Evolutionary conservation across 805 yeast species (phyloP), one percentile per base, ranked within the genome.

Genomic region (Pichia insulana): DNA sequence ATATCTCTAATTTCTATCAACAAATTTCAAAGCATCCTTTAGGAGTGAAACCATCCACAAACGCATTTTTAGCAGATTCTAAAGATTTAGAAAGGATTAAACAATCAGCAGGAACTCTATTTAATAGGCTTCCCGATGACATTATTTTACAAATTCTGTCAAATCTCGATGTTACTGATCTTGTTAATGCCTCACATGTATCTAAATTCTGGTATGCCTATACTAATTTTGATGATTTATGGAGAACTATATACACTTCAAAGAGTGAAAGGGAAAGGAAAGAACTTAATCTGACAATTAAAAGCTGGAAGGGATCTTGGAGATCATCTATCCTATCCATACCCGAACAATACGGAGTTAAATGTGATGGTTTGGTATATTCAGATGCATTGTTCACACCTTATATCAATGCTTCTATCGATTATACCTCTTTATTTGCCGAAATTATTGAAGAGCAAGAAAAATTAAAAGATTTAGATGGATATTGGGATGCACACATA

Each of bases 301-400:
- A 47, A 2, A 49, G 50, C 28, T 87, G 96, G 96, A 57, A 53
- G 26, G 96, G 96, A 1, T 73, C 87, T 2, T 88, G 96, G 96
- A 71, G 89, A 50, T 64, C 72, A 31, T 78, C 90, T 3, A 64
- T 74, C 28, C 59, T 77, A 47, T 56, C 61, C 0, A 47, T 69
- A 7, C 53, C 62, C 4, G 54, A 50, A 8, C 45, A 40, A 4
- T 53, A 48, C 7, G 58, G 57, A 25, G 50, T 79, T 7, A 69
- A 70, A 44, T 60, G 78, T 19, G 63, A 71, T 46, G 39, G 33
- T 2, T 52, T 76, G 27, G 52, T 87, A 3, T 85, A 81, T 56
- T 83, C 94, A 0, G 96, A 88, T 55, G 50, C 74, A n/a, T 59
- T 89, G 12, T 88, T 80, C 58, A 69, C 92, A 39, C 96, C 96